Percentiles rank a stretch among this genome's conserved stretches.
phyloP scores from a whole-genome alignment of 2,329 filamentous ascomycete genomes.

The Hypoxylon sp. region DNA sequence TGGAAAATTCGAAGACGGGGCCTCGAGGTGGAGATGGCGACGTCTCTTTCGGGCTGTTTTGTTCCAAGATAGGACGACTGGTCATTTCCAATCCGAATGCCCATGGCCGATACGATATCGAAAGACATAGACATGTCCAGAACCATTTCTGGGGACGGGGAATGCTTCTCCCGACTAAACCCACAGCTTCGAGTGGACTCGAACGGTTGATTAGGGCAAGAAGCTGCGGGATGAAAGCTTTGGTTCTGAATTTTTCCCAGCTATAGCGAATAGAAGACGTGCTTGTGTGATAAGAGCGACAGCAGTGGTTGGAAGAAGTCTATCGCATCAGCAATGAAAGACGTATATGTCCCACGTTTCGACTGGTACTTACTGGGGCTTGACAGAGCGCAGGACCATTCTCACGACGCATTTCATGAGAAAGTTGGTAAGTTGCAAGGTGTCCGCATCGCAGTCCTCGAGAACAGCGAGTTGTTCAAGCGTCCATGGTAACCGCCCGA shows the following conservation, averaged over 20 bases:
- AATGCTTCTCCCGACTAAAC: constrained; percentile 6
- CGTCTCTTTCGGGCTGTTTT: constrained; percentile 9
- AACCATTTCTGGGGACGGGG: background rate
- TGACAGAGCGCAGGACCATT: background rate
- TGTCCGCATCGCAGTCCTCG: constrained; percentile 6
- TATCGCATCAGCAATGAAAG: constrained; percentile 7
- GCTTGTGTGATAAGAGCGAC: background rate
- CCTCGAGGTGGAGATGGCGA: background rate
- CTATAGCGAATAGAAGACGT: background rate
- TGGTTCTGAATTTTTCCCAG: constrained; percentile 2
- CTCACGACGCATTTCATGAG: background rate
- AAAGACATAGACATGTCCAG: constrained; percentile 6
- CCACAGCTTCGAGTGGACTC: constrained; percentile 3
- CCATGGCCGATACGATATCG: constrained; percentile 11
- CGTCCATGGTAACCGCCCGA: background rate
- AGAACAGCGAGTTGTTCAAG: constrained; percentile 9
- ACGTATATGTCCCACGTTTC: constrained; percentile 12
- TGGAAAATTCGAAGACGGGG: constrained; percentile 1
- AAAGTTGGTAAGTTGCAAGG: background rate
- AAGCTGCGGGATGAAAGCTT: constrained; percentile 11
- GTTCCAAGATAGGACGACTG: constrained; percentile 12
- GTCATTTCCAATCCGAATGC: background rate
- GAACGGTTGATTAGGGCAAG: background rate
- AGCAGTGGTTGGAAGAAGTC: constrained; percentile 12
- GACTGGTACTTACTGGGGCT: background rate